These are phyloP conservation scores for Parathielavia appendiculata DNA, from an alignment of 495 filamentous ascomycete species.

Conservation along the genomic window DNA sequence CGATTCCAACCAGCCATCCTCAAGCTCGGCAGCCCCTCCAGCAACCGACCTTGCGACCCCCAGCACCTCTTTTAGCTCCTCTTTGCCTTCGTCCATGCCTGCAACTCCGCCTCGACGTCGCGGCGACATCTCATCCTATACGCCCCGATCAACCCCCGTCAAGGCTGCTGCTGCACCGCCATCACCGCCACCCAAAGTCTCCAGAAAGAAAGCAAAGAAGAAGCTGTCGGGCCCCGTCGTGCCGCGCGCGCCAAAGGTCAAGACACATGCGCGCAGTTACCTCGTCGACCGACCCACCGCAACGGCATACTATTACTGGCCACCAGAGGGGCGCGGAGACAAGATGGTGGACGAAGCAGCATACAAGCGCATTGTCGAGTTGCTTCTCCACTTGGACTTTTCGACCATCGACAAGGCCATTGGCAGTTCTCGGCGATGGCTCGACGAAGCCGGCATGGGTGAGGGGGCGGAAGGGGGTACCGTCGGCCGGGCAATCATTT, in stretches of 20 bases:
- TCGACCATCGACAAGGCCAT: conserved; percentile 61
- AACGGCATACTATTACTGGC: conserved; percentile 66
- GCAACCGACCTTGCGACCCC: conserved; percentile 16
- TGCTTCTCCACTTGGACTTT: conserved; percentile 83
- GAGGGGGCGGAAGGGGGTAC: conserved; percentile 47
- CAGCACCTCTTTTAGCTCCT: conserved; percentile 25
- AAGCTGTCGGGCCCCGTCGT: conserved; percentile 50
- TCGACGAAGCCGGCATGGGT: conserved; percentile 44
- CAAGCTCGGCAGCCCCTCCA: neutral
- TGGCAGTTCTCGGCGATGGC: conserved; percentile 67
- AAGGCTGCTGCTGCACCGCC: conserved; percentile 16
- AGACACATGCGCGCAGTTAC: conserved; percentile 44
- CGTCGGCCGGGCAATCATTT: conserved; percentile 30
- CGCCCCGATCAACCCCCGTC: conserved; percentile 23
- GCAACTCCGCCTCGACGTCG: conserved; percentile 34
- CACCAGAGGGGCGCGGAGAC: conserved; percentile 59
- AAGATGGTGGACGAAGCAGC: conserved; percentile 63
- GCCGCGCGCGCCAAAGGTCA: conserved; percentile 51
- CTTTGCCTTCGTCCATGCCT: conserved; percentile 19
- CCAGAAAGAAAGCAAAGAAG: conserved; percentile 37
- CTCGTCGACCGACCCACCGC: conserved; percentile 37
- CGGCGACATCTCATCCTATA: conserved; percentile 17
- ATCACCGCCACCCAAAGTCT: conserved; percentile 17
- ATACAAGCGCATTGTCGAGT: conserved; percentile 72
- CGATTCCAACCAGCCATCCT: conserved; percentile 36